phyloP scores from a whole-genome alignment of 495 filamentous ascomycete species.

The Extremus antarcticus region DNA sequence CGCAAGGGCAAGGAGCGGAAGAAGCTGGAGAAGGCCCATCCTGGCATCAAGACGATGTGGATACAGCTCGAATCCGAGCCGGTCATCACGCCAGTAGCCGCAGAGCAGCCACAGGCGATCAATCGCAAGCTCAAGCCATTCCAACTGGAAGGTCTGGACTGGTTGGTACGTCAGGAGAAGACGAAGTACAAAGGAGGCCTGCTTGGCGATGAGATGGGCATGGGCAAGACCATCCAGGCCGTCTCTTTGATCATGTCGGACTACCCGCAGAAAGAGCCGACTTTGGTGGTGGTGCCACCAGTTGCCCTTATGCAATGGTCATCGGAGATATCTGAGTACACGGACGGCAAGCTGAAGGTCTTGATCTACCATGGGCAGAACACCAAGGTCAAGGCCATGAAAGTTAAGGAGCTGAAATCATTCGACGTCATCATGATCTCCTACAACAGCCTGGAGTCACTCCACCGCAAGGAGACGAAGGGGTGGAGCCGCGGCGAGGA shows the following conservation, averaged over 20 bases:
- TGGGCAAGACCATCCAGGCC: conserved; percentile 97
- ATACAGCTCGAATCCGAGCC: conserved; percentile 55
- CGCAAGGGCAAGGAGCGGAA: conserved; percentile 41
- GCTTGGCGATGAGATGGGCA: conserved; percentile 92
- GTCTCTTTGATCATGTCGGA: conserved; percentile 97
- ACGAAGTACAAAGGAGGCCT: conserved; percentile 77
- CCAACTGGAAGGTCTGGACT: conserved; percentile 84
- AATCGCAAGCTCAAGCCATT: conserved; percentile 77
- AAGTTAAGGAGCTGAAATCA: conserved; percentile 58
- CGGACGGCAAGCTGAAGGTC: conserved; percentile 76
- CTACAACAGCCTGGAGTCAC: conserved; percentile 79
- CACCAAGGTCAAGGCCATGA: conserved; percentile 62
- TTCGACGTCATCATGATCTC: conserved; percentile 95
- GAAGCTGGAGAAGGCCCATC: conserved; percentile 66
- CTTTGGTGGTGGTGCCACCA: conserved; percentile 83
- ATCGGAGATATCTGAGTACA: conserved; percentile 84
- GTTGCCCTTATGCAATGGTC: conserved; percentile 97
- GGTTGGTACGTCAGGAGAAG: conserved; percentile 85
- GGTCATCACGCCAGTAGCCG: conserved; percentile 50
- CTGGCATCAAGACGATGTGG: conserved; percentile 75
- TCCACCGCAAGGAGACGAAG: conserved; percentile 84
- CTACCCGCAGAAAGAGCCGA: conserved; percentile 68
- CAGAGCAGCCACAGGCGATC: conserved; percentile 67
- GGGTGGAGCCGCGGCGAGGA: conserved; percentile 72
- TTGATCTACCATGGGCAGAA: conserved; percentile 84